These are phyloP conservation scores for Tilletia walkeri DNA, from an alignment of 1,284 basidiomycete genomes.

Conservation along the genomic window DNA sequence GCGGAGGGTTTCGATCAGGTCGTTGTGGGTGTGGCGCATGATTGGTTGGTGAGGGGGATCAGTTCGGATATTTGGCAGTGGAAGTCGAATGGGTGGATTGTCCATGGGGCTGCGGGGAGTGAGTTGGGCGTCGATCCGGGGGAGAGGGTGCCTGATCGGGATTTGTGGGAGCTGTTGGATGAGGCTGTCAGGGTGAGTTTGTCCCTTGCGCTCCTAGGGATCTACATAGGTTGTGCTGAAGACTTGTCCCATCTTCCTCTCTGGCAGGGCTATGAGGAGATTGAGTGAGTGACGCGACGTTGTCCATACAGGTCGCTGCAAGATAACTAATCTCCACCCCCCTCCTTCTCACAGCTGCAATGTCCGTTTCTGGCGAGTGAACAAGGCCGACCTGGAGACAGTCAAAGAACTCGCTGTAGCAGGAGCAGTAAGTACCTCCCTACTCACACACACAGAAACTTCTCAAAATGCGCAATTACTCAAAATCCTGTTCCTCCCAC, in stretches of 20 bases:
- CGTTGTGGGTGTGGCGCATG: constrained; percentile 48
- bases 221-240: not conserved
- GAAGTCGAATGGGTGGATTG: constrained; percentile 46
- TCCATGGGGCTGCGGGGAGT: constrained; percentile 23
- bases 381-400: constrained; percentile 29
- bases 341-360: constrained; percentile 33
- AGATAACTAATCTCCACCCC: not conserved
- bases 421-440: constrained; percentile 33
- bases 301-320: not conserved
- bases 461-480: no score
- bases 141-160: constrained; percentile 48
- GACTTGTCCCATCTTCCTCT: not conserved
- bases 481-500: not conserved
- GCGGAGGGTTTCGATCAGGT: constrained; percentile 53
- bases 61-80: constrained; percentile 50
- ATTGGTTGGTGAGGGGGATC: constrained; percentile 53
- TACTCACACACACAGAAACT: not conserved
- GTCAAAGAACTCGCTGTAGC: constrained; percentile 41
- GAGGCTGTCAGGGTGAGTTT: constrained; percentile 29
- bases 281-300: constrained; percentile 32
- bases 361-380: constrained; percentile 51
- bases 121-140: constrained; percentile 37
- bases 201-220: not conserved
- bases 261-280: constrained; percentile 38
- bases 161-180: constrained; percentile 53